Conservation (phyloP, 805 yeast species). For the Jamesozyma spencerorum region DNA sequence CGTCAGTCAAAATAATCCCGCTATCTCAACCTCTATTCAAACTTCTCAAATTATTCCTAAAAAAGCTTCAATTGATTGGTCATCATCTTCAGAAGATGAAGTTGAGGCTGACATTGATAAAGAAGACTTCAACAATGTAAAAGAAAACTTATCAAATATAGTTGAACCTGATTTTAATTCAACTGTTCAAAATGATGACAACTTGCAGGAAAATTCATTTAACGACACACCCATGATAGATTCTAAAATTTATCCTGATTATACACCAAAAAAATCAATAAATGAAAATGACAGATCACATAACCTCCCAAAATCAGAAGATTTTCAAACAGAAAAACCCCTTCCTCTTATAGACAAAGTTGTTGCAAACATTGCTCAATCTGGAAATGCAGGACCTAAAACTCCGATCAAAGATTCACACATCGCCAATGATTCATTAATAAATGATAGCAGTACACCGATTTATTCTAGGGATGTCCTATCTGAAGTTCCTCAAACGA, state of each 20-base stretch:
- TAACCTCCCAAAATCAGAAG: too few relatives aligned
- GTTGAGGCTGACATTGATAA: conserved; percentile 8
- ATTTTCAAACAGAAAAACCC: too few relatives aligned
- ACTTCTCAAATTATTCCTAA: conserved; percentile 69
- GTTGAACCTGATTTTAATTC: neutral
- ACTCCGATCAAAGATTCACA: too few relatives aligned
- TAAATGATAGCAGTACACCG: too few relatives aligned
- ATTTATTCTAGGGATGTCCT: too few relatives aligned
- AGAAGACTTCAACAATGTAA: conserved; percentile 2
- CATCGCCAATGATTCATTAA: too few relatives aligned
- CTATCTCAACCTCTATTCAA: conserved; percentile 38
- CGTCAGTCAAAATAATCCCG: neutral
- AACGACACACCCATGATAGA: neutral
- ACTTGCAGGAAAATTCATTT: neutral
- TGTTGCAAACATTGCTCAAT: too few relatives aligned
- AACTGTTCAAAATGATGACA: neutral
- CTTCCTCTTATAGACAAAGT: too few relatives aligned
- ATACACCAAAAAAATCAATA: neutral
- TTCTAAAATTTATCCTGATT: neutral
- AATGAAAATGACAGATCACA: too few relatives aligned
- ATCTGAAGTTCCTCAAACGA: too few relatives aligned
- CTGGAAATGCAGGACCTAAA: too few relatives aligned
- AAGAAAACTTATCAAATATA: neutral
- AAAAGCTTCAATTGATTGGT: conserved; percentile 79
- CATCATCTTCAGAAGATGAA: conserved; percentile 72